Evolutionary conservation across 768 basidiomycete genomes (phyloP).

Genomic region (Leccinum uliginosum): DNA sequence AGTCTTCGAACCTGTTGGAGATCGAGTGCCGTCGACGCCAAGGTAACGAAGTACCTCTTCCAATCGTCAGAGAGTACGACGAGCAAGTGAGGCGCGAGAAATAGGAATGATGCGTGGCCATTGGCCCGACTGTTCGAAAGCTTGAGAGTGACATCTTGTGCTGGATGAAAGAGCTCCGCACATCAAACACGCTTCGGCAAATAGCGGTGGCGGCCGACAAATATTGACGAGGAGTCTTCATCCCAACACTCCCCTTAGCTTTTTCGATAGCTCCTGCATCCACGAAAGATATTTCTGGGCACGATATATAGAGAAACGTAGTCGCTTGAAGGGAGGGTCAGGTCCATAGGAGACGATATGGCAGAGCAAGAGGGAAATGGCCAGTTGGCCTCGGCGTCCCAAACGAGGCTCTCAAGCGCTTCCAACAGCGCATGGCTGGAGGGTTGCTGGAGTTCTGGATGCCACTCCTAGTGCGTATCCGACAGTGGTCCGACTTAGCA

Average conservation of each 20-base stretch:
- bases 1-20: no score
- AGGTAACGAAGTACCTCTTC: no score
- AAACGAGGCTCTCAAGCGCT: background rate
- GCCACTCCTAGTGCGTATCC: conserved; percentile 4
- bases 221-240: background rate
- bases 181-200: background rate
- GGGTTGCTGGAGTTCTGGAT: conserved; percentile 1
- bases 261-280: background rate
- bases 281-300: background rate
- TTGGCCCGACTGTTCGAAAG: no score
- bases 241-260: background rate
- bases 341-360: background rate
- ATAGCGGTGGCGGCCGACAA: background rate
- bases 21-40: no score
- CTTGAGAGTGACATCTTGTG: conserved; percentile 15
- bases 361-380: background rate
- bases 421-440: background rate
- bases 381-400: background rate
- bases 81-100: no score
- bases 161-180: conserved; percentile 8
- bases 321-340: background rate
- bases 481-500: conserved; percentile 34
- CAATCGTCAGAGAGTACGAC: no score
- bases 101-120: no score
- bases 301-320: background rate